These are phyloP conservation scores for Kluyveromyces aestuarii DNA, from an alignment of 805 yeast species.

Conservation along the genomic window DNA sequence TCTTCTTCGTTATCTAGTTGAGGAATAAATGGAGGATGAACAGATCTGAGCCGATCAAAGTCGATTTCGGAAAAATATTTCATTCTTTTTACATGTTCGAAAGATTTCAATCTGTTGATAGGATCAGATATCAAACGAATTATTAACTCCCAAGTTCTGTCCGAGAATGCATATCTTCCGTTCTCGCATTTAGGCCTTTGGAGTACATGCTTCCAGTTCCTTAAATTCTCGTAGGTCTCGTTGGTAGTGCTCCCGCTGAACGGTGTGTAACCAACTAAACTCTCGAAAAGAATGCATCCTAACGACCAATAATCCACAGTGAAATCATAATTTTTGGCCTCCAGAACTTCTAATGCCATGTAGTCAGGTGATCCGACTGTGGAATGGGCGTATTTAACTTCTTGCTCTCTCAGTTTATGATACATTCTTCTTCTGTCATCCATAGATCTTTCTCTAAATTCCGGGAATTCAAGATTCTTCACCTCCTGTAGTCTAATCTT, in stretches of 20 bases:
- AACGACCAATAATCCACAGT: slow-evolving; percentile 98
- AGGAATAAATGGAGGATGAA: slow-evolving; percentile 92
- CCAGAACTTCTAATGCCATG: slow-evolving; percentile 96
- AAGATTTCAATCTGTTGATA: slow-evolving; percentile 59
- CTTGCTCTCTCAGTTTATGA: slow-evolving; percentile 62
- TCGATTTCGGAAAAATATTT: slow-evolving; percentile 79
- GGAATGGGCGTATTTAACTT: slow-evolving; percentile 83
- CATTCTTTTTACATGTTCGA: slow-evolving; percentile 72
- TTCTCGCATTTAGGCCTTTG: slow-evolving; percentile 87
- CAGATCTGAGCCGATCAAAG: slow-evolving; percentile 59
- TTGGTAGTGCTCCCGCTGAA: slow-evolving; percentile 89
- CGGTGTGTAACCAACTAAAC: slow-evolving; percentile 95
- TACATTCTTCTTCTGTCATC: slow-evolving; percentile 83
- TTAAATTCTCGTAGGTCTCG: slow-evolving; percentile 88
- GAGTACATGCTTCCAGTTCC: slow-evolving; percentile 84
- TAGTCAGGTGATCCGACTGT: slow-evolving; percentile 98
- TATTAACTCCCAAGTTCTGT: slow-evolving; percentile 90
- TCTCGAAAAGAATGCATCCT: slow-evolving; percentile 95
- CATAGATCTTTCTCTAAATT: slow-evolving; percentile 60
- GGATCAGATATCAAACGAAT: slow-evolving; percentile 75
- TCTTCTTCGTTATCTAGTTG: slow-evolving; percentile 95
- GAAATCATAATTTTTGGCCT: slow-evolving; percentile 87
- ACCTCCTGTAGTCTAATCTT: slow-evolving; percentile 57
- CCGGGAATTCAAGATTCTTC: slow-evolving; percentile 62
- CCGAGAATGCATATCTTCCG: slow-evolving; percentile 87